A percentile compares a stretch with the other conserved stretches of the same genome.
These are phyloP conservation scores for Pharus latifolius DNA, from an alignment of 176 grass and related monocot species.

Conservation along the genomic window DNA sequence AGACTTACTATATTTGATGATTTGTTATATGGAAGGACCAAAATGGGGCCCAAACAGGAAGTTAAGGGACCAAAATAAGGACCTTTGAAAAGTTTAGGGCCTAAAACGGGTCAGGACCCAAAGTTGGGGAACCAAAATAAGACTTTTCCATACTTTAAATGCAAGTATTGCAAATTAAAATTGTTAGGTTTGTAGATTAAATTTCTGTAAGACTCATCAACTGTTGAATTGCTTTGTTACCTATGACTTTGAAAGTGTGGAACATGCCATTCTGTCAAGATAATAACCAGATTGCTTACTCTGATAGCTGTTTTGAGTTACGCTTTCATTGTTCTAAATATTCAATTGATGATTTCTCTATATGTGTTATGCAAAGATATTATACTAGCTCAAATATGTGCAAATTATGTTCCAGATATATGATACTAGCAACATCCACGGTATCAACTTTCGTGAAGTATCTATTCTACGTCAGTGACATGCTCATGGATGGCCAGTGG, in stretches of 20 bases:
- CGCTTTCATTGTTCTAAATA: neutral
- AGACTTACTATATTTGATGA: too few species aligned
- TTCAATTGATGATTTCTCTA: neutral
- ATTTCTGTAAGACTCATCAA: neutral
- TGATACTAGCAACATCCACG: slow-evolving; percentile 87
- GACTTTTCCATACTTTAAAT: neutral
- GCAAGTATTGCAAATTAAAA: neutral
- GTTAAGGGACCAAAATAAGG: too few species aligned
- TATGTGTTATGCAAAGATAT: neutral
- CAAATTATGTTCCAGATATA: slow-evolving; percentile 58
- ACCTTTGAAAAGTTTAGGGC: too few species aligned
- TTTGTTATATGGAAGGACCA: too few species aligned
- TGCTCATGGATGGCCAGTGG: slow-evolving; percentile 96
- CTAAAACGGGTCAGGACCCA: too few species aligned
- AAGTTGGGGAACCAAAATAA: too few species aligned
- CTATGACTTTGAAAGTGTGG: neutral
- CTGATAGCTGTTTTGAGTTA: neutral
- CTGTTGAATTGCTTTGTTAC: neutral
- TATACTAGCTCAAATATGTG: slow-evolving; percentile 8
- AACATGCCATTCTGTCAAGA: neutral
- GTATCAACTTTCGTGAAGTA: slow-evolving; percentile 85
- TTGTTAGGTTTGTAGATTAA: neutral
- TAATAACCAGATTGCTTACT: neutral
- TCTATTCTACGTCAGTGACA: slow-evolving; percentile 91
- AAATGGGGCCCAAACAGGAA: too few species aligned